Evolutionary conservation across 2,329 filamentous ascomycete genomes (phyloP), one percentile per base, ranked within the genome.

Genomic region (Colletotrichum sp.): DNA sequence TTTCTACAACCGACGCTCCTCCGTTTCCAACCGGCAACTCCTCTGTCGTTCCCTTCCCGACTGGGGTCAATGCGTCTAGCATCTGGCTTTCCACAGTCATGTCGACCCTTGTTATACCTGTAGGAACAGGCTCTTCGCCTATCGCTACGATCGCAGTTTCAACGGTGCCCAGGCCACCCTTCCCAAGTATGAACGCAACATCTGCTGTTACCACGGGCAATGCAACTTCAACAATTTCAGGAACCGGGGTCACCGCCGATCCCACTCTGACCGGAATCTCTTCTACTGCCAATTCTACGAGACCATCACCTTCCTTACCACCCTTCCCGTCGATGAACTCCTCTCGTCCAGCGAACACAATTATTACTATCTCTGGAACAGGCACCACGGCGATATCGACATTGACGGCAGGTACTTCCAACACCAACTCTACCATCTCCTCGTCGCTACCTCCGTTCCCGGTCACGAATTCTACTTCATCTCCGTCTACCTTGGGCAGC

Each of bases 1-100:
- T 10, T 21, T 61, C 48, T 24, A 38, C 28, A 1, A n/a, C 34
- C 52, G n/a, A 13, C 69, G 1, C 5, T n/a, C 43, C 73, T 10
- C 70, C 73, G 5, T 75, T 73, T 6, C 73, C 73, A 16, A 56
- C 56, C 13, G 24, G 13, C 2, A 76, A 76, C 32, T 76, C 38
- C 1, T 61, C 67, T 21, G n/a, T 48, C 10, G 1, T 21, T 21
- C 43, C 43, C 6, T 48, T 48, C 43, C 43, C 43, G 18, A 48
- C 43, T 21, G 43, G 3, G 10, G 0, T 1, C 43, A 48, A 48
- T 48, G 13, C 43, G 0, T 48, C 43, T 0, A 48, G 43, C 43
- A 48, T 48, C 6, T 48, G 43, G 43, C 43, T 48, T 21, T 48
- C 43, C 18, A 48, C 43, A 48, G 43, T 21, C 18, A 48, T 48